These are phyloP conservation scores for Chrysosporium queenslandicum DNA, from an alignment of 2,329 filamentous ascomycete genomes.

Conservation along the genomic window DNA sequence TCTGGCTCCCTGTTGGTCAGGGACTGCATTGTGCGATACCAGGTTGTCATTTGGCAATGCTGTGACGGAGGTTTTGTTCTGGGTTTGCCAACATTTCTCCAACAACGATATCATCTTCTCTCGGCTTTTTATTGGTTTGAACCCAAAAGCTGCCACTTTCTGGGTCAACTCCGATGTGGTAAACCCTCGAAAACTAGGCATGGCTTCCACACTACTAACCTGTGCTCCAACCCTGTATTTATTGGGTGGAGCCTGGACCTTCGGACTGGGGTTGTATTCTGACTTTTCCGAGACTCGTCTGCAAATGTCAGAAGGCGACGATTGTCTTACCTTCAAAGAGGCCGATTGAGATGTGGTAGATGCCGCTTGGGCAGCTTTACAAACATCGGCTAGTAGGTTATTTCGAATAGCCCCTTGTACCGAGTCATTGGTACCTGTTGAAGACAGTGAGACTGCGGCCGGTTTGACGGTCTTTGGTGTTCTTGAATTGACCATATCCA, in stretches of 20 bases:
- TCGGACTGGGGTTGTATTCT: too few relatives aligned
- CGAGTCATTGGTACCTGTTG: not conserved
- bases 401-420: not conserved
- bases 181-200: slow-evolving; percentile 51
- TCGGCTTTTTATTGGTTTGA: slow-evolving; percentile 60
- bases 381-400: not conserved
- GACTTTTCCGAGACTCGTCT: not conserved
- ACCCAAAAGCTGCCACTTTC: slow-evolving; percentile 56
- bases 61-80: slow-evolving; percentile 27
- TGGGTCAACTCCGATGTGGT: slow-evolving; percentile 54
- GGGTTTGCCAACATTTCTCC: slow-evolving; percentile 60
- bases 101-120: slow-evolving; percentile 60
- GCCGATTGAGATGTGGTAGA: not conserved
- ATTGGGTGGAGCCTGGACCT: not conserved
- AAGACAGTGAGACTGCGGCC: not conserved
- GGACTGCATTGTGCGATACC: not conserved
- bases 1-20: not conserved
- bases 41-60: not conserved
- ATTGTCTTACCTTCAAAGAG: not conserved
- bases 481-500: slow-evolving; percentile 47
- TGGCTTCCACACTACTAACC: not conserved
- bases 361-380: not conserved
- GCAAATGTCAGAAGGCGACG: not conserved
- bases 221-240: not conserved
- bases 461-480: slow-evolving; percentile 4